A percentile compares a stretch with the other conserved stretches of the same genome.
Evolutionary conservation across 2,329 filamentous ascomycete genomes (phyloP).

Genomic region (Aspergillus glaucus): DNA sequence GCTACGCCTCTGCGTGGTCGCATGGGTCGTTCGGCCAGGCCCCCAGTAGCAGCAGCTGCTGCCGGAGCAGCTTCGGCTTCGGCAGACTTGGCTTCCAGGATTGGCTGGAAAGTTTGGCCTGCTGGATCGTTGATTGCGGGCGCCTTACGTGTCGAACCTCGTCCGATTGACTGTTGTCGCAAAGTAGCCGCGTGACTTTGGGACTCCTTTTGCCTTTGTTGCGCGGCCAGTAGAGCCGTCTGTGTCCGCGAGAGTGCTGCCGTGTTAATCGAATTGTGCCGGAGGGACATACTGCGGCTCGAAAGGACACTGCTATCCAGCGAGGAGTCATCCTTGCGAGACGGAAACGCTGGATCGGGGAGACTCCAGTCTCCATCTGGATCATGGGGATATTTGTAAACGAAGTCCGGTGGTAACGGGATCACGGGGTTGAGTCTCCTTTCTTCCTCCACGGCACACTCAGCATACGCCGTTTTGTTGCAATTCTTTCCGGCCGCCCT

Average conservation of each 20-base stretch:
- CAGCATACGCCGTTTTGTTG: conserved; percentile 41
- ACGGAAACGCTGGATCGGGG: conserved; percentile 13
- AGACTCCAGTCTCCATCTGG: conserved; percentile 38
- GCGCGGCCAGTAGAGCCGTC: conserved; percentile 34
- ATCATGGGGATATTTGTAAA: conserved; percentile 41
- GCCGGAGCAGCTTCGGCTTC: conserved; percentile 8
- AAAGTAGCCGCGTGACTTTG: conserved; percentile 44
- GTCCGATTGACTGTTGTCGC: conserved; percentile 38
- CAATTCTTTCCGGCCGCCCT: conserved; percentile 41
- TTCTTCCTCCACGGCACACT: conserved; percentile 42
- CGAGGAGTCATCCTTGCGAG: conserved; percentile 19
- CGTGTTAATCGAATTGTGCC: conserved; percentile 22
- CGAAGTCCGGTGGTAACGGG: conserved; percentile 39
- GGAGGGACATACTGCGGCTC: conserved; percentile 20
- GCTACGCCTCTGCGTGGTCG: conserved; percentile 30
- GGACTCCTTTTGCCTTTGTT: conserved; percentile 33
- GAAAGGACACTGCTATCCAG: conserved; percentile 20
- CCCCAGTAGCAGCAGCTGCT: conserved; percentile 19
- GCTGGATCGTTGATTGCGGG: conserved; percentile 19
- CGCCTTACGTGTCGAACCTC: conserved; percentile 22
- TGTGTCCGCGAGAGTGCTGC: conserved; percentile 31
- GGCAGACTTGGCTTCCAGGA: conserved; percentile 13
- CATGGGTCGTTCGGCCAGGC: conserved; percentile 35
- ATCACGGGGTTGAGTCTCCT: conserved; percentile 40
- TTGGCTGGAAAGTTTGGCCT: conserved; percentile 9